phyloP scores from a whole-genome alignment of 2,329 filamentous ascomycete species.

The Fusarium hainanense region DNA sequence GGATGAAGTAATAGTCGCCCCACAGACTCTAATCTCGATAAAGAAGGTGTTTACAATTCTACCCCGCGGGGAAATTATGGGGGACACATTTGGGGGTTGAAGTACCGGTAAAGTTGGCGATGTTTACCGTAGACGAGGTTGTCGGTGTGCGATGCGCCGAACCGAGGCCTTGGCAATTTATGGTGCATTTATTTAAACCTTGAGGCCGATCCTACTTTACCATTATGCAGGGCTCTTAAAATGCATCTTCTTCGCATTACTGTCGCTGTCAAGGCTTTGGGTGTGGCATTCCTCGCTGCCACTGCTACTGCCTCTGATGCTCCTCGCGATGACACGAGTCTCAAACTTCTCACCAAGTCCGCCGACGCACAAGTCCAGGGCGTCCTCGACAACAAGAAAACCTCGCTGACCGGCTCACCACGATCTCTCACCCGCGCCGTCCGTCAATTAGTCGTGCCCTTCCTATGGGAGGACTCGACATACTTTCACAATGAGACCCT shows the following conservation, averaged over 20 bases:
- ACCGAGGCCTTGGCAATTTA: conserved; percentile 17
- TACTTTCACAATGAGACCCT: conserved; percentile 19
- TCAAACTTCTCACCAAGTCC: conserved; percentile 4
- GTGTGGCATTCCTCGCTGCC: not conserved
- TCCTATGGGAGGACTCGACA: conserved; percentile 11
- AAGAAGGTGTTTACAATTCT: not conserved
- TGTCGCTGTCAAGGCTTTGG: not conserved
- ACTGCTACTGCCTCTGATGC: not conserved
- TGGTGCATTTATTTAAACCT: conserved; percentile 1
- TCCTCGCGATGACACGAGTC: not conserved
- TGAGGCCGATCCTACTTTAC: not conserved
- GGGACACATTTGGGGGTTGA: not conserved
- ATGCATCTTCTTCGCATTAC: conserved; percentile 1
- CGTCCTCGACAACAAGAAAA: conserved; percentile 1
- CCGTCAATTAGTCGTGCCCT: conserved; percentile 14
- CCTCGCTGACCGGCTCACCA: conserved; percentile 5
- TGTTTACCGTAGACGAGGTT: conserved; percentile 2
- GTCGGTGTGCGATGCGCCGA: conserved; percentile 17
- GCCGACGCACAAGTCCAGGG: conserved; percentile 3
- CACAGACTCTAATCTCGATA: conserved; percentile 1
- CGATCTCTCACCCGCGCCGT: conserved; percentile 10
- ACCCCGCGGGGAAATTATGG: conserved; percentile 13
- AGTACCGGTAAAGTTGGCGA: not conserved
- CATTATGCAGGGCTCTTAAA: not conserved
- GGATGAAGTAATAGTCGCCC: not conserved